These are phyloP conservation scores for Fusarium begoniae DNA, from an alignment of 2,329 filamentous ascomycete species.

Conservation along the genomic window DNA sequence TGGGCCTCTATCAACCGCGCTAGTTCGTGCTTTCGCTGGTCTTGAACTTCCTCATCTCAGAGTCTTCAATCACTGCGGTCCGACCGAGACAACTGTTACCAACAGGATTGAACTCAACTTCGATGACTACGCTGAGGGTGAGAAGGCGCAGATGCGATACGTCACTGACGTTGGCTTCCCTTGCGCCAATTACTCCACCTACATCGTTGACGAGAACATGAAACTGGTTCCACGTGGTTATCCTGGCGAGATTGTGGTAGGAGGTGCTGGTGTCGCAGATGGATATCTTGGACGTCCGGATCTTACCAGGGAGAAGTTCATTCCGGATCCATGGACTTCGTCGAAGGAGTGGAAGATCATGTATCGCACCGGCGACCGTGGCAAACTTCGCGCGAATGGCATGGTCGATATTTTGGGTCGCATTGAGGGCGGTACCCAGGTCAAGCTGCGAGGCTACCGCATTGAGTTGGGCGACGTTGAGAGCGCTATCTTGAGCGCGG, in stretches of 20 bases:
- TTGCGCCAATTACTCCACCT: neutral
- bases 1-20: neutral
- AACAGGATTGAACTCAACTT: neutral
- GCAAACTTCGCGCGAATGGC: conserved; percentile 44
- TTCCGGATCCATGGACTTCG: conserved; percentile 3
- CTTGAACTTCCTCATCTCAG: neutral
- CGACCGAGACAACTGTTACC: neutral
- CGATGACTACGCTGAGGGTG: neutral
- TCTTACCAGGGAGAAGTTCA: neutral
- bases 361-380: conserved; percentile 29
- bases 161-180: conserved; percentile 1
- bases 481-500: neutral
- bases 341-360: neutral
- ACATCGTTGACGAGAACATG: neutral
- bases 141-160: neutral
- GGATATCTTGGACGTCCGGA: conserved; percentile 3
- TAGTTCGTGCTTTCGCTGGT: neutral
- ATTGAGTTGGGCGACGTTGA: conserved; percentile 57
- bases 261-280: conserved; percentile 1
- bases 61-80: neutral
- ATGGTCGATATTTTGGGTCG: conserved; percentile 49
- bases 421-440: conserved; percentile 52
- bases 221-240: neutral
- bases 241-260: conserved; percentile 9
- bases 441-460: conserved; percentile 57